Evolutionary conservation across 257 asterid genomes (phyloP).

Genomic region (Penstemon barbatus): DNA sequence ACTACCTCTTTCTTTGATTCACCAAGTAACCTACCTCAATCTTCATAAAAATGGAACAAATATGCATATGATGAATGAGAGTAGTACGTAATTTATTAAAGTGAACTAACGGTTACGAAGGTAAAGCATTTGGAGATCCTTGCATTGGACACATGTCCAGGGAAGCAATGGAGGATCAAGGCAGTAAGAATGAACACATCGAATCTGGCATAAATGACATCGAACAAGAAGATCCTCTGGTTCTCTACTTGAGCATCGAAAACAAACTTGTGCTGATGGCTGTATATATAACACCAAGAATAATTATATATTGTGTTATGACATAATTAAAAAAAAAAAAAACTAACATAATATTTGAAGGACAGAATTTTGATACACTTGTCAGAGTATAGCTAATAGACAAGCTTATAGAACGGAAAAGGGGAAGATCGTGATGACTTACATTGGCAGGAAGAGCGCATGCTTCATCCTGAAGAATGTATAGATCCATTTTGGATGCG

Average conservation of each 20-base stretch:
- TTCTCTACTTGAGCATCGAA: conserved; percentile 57
- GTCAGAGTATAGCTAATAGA: conserved; percentile 11
- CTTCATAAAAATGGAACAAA: neutral
- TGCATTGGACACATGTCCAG: conserved; percentile 76
- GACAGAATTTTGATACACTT: neutral
- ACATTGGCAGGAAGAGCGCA: conserved; percentile 43
- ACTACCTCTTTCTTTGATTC: too few species aligned
- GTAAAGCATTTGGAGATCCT: conserved; percentile 61
- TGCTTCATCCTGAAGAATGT: conserved; percentile 60
- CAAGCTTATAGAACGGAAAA: neutral
- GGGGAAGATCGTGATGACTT: conserved; percentile 33
- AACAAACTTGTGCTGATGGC: conserved; percentile 58
- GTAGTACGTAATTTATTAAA: neutral
- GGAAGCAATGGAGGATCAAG: conserved; percentile 86
- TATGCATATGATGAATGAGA: neutral
- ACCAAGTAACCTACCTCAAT: too few species aligned
- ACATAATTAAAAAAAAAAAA: neutral
- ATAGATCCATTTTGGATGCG: conserved; percentile 43
- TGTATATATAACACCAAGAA: conserved; percentile 24
- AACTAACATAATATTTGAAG: neutral
- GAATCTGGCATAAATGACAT: conserved; percentile 57
- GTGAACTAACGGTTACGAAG: conserved; percentile 35
- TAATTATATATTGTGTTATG: conserved; percentile 13
- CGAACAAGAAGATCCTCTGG: conserved; percentile 76
- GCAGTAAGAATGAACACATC: conserved; percentile 69